These are phyloP conservation scores for Fusarium torulosum DNA, from an alignment of 2,329 filamentous ascomycete species.

Conservation along the genomic window DNA sequence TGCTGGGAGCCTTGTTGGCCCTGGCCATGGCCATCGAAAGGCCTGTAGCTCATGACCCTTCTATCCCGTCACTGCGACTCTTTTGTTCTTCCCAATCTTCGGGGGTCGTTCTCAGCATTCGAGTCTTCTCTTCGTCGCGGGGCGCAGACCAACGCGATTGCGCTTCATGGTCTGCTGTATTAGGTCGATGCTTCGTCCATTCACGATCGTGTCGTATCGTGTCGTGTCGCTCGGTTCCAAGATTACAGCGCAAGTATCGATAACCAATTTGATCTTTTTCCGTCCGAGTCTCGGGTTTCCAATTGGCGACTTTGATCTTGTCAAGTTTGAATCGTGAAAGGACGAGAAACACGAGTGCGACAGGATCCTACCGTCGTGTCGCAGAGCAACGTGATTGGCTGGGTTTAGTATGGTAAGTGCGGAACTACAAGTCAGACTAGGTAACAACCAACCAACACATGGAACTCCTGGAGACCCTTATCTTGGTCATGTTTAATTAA, in stretches of 20 bases:
- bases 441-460: slow-evolving; percentile 18
- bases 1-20: slow-evolving; percentile 48
- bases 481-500: slow-evolving; percentile 1
- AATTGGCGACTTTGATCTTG: slow-evolving; percentile 30
- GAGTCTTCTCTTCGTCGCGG: slow-evolving; percentile 44
- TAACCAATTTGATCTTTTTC: neutral
- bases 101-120: slow-evolving; percentile 38
- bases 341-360: slow-evolving; percentile 44
- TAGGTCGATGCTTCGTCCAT: slow-evolving; percentile 22
- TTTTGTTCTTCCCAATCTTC: neutral
- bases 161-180: slow-evolving; percentile 44
- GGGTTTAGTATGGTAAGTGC: slow-evolving; percentile 16
- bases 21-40: slow-evolving; percentile 48
- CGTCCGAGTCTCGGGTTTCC: slow-evolving; percentile 16
- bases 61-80: slow-evolving; percentile 26
- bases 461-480: neutral
- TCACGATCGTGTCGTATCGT: slow-evolving; percentile 19
- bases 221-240: slow-evolving; percentile 8
- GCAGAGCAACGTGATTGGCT: slow-evolving; percentile 43
- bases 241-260: slow-evolving; percentile 7
- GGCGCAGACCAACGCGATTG: slow-evolving; percentile 48
- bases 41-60: slow-evolving; percentile 54
- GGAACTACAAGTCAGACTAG: slow-evolving; percentile 35
- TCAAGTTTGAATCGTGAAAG: slow-evolving; percentile 36
- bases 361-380: slow-evolving; percentile 43